Conservation (phyloP, 2,329 filamentous ascomycete genomes). For the Aspergillus clavatus region DNA sequence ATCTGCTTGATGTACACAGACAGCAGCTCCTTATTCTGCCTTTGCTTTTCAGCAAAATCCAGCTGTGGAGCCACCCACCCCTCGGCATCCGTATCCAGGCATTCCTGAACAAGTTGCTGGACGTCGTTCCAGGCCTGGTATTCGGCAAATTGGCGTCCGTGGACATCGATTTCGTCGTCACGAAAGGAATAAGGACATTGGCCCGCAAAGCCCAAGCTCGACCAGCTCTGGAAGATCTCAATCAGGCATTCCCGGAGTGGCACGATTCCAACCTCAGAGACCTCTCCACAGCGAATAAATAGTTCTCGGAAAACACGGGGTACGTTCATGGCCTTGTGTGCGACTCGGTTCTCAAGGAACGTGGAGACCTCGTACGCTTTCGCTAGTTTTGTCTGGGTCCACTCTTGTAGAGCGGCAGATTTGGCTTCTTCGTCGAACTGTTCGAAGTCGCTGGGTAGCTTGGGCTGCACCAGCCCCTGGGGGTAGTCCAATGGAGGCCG, state of each 20-base stretch:
- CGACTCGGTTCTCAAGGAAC: conserved; percentile 19
- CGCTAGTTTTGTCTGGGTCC: conserved; percentile 14
- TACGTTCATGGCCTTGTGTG: conserved; percentile 20
- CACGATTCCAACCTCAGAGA: conserved; percentile 23
- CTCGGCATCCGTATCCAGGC: conserved; percentile 31
- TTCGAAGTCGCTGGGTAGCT: conserved; percentile 29
- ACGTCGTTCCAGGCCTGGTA: conserved; percentile 27
- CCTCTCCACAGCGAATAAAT: conserved; percentile 29
- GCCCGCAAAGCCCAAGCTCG: conserved; percentile 19
- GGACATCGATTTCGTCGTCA: conserved; percentile 23
- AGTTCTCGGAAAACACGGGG: conserved; percentile 30
- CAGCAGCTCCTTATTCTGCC: conserved; percentile 24
- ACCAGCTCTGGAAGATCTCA: conserved; percentile 26
- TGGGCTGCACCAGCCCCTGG: conserved; percentile 12
- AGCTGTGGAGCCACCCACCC: conserved; percentile 33
- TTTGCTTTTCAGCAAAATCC: conserved; percentile 22
- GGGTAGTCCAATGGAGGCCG: conserved; percentile 18
- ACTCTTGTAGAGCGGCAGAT: conserved; percentile 13
- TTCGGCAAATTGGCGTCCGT: conserved; percentile 27
- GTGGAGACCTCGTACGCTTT: conserved; percentile 30
- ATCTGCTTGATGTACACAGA: conserved; percentile 16
- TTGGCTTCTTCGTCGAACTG: conserved; percentile 22
- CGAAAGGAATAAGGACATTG: conserved; percentile 27
- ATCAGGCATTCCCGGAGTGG: conserved; percentile 33
- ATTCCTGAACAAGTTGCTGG: conserved; percentile 23